phyloP scores from a whole-genome alignment of 805 yeast genomes.

The Wickerhamomyces strasburgensis region DNA sequence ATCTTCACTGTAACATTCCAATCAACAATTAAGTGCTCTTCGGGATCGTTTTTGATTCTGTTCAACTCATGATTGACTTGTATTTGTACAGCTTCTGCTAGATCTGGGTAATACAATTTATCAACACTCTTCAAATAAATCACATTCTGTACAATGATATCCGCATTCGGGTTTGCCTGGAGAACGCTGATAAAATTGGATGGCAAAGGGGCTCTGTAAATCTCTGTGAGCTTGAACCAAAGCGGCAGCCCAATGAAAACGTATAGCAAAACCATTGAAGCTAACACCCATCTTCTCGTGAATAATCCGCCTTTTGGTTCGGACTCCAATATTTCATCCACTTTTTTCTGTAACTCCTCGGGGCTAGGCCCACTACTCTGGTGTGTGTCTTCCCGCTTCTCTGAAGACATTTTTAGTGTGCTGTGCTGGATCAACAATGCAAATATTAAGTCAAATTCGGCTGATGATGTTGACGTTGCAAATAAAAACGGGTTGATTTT shows the following conservation, averaged over 20 bases:
- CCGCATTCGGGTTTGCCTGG: constrained; percentile 36
- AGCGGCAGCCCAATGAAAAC: constrained; percentile 34
- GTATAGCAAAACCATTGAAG: constrained; percentile 24
- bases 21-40: constrained; percentile 24
- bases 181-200: constrained; percentile 31
- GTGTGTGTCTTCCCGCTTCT: neutral
- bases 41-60: constrained; percentile 12
- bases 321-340: constrained; percentile 11
- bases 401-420: neutral
- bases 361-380: neutral
- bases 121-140: constrained; percentile 35
- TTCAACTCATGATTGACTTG: constrained; percentile 40
- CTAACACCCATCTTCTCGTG: constrained; percentile 21
- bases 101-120: constrained; percentile 60
- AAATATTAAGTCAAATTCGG: too few relatives aligned
- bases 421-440: too few relatives aligned
- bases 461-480: too few relatives aligned
- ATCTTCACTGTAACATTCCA: constrained; percentile 30
- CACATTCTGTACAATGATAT: constrained; percentile 39
- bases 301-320: constrained; percentile 18
- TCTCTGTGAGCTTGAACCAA: constrained; percentile 37
- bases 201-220: constrained; percentile 37
- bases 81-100: constrained; percentile 48
- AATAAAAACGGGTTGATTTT: too few relatives aligned
- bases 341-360: constrained; percentile 1